phyloP scores from a whole-genome alignment of 192 early-diverging fungal genomes.

The Coemansia sp. region DNA sequence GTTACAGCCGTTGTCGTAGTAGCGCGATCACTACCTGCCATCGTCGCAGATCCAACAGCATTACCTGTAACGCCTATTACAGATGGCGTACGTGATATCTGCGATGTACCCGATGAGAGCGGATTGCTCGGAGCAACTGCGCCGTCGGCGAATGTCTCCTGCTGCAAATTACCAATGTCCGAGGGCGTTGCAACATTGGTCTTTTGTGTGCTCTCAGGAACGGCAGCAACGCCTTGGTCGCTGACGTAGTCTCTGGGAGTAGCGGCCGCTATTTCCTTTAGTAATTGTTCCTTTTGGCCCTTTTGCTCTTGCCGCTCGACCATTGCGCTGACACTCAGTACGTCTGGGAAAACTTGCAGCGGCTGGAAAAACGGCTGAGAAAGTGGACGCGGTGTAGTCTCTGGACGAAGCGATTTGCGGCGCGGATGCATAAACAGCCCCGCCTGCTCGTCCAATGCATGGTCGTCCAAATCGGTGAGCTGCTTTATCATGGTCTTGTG shows the following conservation, averaged over 20 bases:
- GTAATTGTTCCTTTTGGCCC: slow-evolving; percentile 24
- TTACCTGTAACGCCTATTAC: not conserved
- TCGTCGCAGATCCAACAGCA: not conserved
- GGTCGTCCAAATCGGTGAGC: slow-evolving; percentile 62
- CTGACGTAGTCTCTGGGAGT: not conserved
- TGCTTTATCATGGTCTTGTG: slow-evolving; percentile 61
- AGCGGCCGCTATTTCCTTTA: slow-evolving; percentile 1
- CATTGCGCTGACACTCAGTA: slow-evolving; percentile 57
- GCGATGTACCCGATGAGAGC: not conserved
- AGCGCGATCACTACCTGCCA: not conserved
- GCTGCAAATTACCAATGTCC: not conserved
- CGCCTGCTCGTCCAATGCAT: slow-evolving; percentile 57
- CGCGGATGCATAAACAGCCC: slow-evolving; percentile 58
- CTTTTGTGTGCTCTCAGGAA: not conserved
- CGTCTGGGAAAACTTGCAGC: slow-evolving; percentile 56
- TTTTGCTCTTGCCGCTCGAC: slow-evolving; percentile 54
- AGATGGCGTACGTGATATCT: slow-evolving; percentile 5
- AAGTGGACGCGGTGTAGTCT: slow-evolving; percentile 48
- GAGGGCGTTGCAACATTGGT: not conserved
- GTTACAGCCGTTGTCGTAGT: not conserved
- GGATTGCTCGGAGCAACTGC: not conserved
- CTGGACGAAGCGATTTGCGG: slow-evolving; percentile 45
- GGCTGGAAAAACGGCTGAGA: slow-evolving; percentile 60
- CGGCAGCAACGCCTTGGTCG: not conserved
- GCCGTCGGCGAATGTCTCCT: not conserved